Evolutionary conservation across 2,329 filamentous ascomycete genomes (phyloP), one percentile per base, ranked within the genome.

Genomic region (Aschersonia sp.): DNA sequence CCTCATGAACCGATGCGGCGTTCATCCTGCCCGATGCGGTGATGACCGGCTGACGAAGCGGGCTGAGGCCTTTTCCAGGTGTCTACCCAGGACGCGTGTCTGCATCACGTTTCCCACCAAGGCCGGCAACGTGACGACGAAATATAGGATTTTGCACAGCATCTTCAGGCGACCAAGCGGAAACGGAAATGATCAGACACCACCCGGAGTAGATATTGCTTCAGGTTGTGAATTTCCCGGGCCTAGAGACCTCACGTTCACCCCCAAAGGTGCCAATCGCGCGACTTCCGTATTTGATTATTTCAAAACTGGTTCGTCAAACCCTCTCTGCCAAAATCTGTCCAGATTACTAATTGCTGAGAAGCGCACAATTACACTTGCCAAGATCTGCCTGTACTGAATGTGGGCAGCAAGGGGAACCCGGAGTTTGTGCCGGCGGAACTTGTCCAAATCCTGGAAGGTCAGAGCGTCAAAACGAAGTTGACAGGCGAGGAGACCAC

Each of bases 361-460:
- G 20, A 20, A 20, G 20, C 20, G 20, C 20, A 20, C 20, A 20
- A 20, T 0, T 47, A 63, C 1, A 56, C 44, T 0, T 51, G 67
- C 1, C 51, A 70, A 10, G 56, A 68, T 2, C 61, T 73, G 4
- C 82, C 84, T 0, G 69, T 87, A 1, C 61, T 89, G 52, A 88
- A 89, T 56, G 69, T 83, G 9, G 84, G 84, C 2, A 77, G 63
- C 9, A 56, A 58, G 0, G 62, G 67, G 1, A 74, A 72, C 9
- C 81, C 84, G 0, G 70, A 69, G 0, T 87, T 84, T 54, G 63
- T 85, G 40, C 84, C 85, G 0, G 74, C 77, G 0, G 83, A 89
- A 59, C 66, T 80, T 5, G 80, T 84, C 52, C 61, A 67, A 4
- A 72, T 92, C 3, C 58, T 78, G 6, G 70, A 75, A 1, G 84